Evolutionary conservation across 2,329 filamentous ascomycete genomes (phyloP), one percentile per base, ranked within the genome.

Genomic region (Colletotrichum karsti): DNA sequence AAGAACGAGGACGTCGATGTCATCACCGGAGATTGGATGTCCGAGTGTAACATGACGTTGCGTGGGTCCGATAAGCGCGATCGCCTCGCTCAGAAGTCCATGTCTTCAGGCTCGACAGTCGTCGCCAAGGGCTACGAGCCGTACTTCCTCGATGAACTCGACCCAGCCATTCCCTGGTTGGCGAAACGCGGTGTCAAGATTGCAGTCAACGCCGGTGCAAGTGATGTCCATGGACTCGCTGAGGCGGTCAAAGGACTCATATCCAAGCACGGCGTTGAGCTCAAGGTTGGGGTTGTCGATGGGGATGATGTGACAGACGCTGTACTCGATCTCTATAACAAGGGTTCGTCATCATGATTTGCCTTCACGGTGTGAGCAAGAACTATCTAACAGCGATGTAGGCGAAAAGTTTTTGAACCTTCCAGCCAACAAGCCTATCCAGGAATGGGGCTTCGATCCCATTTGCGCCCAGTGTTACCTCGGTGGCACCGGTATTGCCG

Each of bases 401-500:
- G 15, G 46, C 24, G 46, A 30, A 15, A 51, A 13, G 1, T 33
- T 51, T 0, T 18, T 18, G 0, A 51, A 30, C 1, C 26, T 51
- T 33, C 46, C 46, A 5, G 26, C 46, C 8, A 74, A 72, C 63
- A 74, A 75, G 60, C 48, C 72, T 8, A 74, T 76, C 26, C 65
- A 73, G 12, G 71, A 75, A 54, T 78, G 77, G 77, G 71, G 63
- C 0, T 75, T 75, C 22, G 72, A 69, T 3, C 74, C 76, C 0
- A 69, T 73, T 3, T 75, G 72, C 9, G 76, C 73, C 7, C 74
- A 72, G 5, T 84, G 81, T 4, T 88, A 88, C 65, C 80, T 87
- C 3, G 83, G 82, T 5, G 81, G 83, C 10, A 77, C 83, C 56
- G 84, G 79, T 1, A 86, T 87, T n/a, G 78, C 81, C 4, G 75